phyloP scores from a whole-genome alignment of 331 rosid genomes.

The Phaseolus coccineus region DNA sequence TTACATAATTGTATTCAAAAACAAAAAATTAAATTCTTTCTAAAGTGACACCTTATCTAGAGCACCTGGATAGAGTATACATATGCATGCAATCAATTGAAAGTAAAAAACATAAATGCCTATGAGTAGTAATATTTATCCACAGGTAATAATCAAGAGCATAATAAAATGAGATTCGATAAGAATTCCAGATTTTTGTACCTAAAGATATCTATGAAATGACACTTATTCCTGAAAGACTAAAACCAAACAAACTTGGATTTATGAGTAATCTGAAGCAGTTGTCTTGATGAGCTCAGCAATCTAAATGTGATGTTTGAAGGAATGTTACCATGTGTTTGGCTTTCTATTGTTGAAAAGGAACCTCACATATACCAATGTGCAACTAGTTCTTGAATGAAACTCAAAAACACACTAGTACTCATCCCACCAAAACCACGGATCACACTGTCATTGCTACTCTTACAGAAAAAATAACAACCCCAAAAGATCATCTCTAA shows the following conservation, averaged over 20 bases:
- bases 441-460: neutral
- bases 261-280: slow-evolving; percentile 26
- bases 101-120: neutral
- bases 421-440: neutral
- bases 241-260: slow-evolving; percentile 23
- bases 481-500: neutral
- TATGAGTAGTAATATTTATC: neutral
- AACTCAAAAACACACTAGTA: neutral
- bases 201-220: slow-evolving; percentile 30
- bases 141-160: neutral
- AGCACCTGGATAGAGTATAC: slow-evolving; percentile 10
- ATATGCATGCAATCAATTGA: slow-evolving; percentile 13
- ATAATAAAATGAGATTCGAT: neutral
- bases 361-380: neutral
- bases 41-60: neutral
- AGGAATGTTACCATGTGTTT: slow-evolving; percentile 5
- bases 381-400: neutral
- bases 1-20: neutral
- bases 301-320: slow-evolving; percentile 1
- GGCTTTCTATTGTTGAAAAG: neutral
- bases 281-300: slow-evolving; percentile 1
- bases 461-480: neutral
- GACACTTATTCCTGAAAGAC: slow-evolving; percentile 1
- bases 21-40: neutral
- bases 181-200: neutral